Percentiles rank a stretch among this genome's conserved stretches.
These are phyloP conservation scores for Trichoderma harzianum DNA, from an alignment of 2,329 filamentous ascomycete species.

Conservation along the genomic window DNA sequence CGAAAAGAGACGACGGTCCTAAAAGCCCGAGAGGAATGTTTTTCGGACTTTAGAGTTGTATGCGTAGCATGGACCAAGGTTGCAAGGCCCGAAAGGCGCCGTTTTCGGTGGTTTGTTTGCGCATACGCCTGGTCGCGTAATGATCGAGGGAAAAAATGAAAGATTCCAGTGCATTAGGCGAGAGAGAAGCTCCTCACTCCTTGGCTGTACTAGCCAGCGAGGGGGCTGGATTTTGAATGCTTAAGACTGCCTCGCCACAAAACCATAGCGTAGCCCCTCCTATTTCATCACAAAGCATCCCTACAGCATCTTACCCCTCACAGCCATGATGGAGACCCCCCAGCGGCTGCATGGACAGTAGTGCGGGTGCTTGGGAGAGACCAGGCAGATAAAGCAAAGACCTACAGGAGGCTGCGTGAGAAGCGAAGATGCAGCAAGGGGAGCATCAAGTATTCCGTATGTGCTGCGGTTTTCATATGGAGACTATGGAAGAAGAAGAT, in stretches of 20 bases:
- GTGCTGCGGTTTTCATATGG: background rate
- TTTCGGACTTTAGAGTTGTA: background rate
- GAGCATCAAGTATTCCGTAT: background rate
- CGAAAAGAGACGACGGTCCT: background rate
- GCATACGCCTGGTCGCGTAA: background rate
- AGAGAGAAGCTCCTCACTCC: background rate
- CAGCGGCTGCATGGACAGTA: conserved; percentile 8
- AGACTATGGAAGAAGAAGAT: background rate
- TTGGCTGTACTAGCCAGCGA: conserved; percentile 6
- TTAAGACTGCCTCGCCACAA: conserved; percentile 7
- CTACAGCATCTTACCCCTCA: conserved; percentile 4
- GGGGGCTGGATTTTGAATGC: conserved; percentile 4
- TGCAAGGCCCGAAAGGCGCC: background rate
- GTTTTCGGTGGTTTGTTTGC: background rate
- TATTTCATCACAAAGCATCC: conserved; percentile 8
- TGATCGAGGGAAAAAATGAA: background rate
- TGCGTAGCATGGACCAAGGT: background rate
- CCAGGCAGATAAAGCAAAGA: background rate
- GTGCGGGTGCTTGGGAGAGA: background rate
- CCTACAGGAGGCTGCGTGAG: background rate
- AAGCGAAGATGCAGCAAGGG: background rate
- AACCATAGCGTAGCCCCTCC: conserved; percentile 14
- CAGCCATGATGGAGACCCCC: conserved; percentile 8
- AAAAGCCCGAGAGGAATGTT: conserved; percentile 6
- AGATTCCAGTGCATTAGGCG: conserved; percentile 12